phyloP scores from a whole-genome alignment of 768 basidiomycete species.

The Pleurotus tuoliensis region DNA sequence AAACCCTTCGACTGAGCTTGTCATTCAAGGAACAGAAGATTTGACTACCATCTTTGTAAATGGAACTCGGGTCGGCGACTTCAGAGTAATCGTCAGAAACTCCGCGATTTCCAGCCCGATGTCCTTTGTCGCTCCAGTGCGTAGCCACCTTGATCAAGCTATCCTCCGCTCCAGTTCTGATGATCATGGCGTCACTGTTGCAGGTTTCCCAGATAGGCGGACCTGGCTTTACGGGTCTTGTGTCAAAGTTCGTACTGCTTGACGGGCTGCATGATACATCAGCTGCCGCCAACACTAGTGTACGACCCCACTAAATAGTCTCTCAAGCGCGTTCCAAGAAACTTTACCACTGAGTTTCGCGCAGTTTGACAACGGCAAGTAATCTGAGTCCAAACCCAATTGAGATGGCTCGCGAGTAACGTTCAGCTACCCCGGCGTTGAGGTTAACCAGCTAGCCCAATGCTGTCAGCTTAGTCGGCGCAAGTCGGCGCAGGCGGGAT shows the following conservation, averaged over 20 bases:
- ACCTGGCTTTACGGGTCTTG: neutral
- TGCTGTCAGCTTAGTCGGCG: too few species aligned
- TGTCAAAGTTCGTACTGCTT: neutral
- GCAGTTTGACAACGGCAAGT: too few species aligned
- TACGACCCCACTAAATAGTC: too few species aligned
- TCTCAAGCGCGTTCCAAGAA: too few species aligned
- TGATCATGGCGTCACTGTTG: neutral
- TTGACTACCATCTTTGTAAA: neutral
- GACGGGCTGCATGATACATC: neutral
- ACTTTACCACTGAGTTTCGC: too few species aligned
- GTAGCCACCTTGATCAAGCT: neutral
- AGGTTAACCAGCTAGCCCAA: too few species aligned
- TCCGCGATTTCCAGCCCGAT: neutral
- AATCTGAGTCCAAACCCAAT: too few species aligned
- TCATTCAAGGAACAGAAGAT: slow-evolving; percentile 3
- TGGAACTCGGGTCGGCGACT: neutral
- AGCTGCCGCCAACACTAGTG: neutral
- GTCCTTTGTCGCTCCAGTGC: slow-evolving; percentile 3
- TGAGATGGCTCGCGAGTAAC: too few species aligned
- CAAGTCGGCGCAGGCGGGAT: too few species aligned
- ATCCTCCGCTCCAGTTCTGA: neutral
- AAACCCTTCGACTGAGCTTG: neutral
- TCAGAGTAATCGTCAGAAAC: neutral
- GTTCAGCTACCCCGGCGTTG: too few species aligned
- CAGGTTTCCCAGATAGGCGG: slow-evolving; percentile 4